phyloP scores from a whole-genome alignment of 345 rosid species.

The Sapria himalayana region DNA sequence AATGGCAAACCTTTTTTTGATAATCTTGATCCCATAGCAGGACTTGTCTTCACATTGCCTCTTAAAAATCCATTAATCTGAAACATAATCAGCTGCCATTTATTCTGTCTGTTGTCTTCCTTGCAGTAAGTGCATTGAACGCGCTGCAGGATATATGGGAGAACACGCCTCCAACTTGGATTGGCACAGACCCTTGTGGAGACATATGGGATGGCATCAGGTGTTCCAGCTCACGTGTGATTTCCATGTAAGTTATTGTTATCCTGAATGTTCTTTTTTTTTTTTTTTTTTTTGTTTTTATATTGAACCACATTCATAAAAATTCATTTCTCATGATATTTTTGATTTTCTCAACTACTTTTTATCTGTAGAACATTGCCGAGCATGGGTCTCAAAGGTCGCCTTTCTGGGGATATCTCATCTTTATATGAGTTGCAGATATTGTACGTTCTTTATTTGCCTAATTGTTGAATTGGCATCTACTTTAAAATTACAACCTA shows the following conservation, averaged over 20 bases:
- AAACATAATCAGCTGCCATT: neutral
- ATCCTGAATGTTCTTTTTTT: neutral
- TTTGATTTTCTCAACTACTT: neutral
- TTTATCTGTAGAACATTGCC: conserved; percentile 38
- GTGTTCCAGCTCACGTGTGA: conserved; percentile 28
- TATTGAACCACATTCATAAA: too few relatives aligned
- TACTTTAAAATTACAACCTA: too few relatives aligned
- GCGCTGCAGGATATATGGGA: conserved; percentile 25
- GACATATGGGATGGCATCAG: conserved; percentile 43
- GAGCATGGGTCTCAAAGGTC: conserved; percentile 32
- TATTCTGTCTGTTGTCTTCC: neutral
- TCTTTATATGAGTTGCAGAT: conserved; percentile 32
- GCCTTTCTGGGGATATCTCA: conserved; percentile 32
- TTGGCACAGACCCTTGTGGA: conserved; percentile 55
- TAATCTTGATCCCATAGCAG: neutral
- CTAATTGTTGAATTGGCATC: too few relatives aligned
- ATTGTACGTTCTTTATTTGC: conserved; percentile 25
- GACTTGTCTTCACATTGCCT: neutral
- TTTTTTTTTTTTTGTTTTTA: neutral
- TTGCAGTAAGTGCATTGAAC: conserved; percentile 25
- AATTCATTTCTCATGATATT: too few relatives aligned
- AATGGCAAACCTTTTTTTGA: neutral
- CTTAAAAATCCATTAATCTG: neutral
- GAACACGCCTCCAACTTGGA: conserved; percentile 39
- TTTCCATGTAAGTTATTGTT: conserved; percentile 26